Evolutionary conservation across 139 green algal species (phyloP).

Genomic region (Gonium pectorale): DNA sequence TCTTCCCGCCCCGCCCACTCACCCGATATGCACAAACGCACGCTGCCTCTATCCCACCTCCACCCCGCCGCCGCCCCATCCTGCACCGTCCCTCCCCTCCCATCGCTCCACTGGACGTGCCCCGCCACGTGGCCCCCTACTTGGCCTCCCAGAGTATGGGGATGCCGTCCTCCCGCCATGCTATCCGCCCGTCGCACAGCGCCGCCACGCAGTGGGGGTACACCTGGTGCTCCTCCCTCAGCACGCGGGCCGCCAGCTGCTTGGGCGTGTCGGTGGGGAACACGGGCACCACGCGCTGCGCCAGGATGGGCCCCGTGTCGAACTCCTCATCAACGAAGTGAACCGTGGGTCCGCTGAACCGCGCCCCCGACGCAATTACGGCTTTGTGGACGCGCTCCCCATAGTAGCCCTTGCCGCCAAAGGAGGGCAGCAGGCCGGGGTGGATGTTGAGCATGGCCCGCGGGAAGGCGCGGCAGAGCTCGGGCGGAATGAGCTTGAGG

Average conservation of each 20-base stretch:
- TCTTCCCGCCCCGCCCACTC: not conserved
- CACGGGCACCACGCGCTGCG: constrained; percentile 91
- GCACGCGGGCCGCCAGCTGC: constrained; percentile 86
- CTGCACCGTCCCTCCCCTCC: constrained; percentile 57
- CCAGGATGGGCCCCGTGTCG: constrained; percentile 95
- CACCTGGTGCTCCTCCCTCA: constrained; percentile 84
- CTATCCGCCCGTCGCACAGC: constrained; percentile 89
- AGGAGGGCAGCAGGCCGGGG: constrained; percentile 95
- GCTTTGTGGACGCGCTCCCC: constrained; percentile 91
- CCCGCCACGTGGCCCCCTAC: too few relatives aligned
- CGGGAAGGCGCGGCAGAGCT: constrained; percentile 83
- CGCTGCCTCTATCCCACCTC: not conserved
- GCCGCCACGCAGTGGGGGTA: constrained; percentile 93
- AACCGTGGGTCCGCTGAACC: constrained; percentile 92
- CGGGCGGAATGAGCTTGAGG: constrained; percentile 91
- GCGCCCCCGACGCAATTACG: constrained; percentile 91
- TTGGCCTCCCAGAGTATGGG: constrained; percentile 79
- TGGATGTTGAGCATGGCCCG: constrained; percentile 98
- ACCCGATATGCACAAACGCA: not conserved
- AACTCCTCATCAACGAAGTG: constrained; percentile 99
- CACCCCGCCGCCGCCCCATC: constrained; percentile 59
- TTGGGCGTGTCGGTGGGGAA: constrained; percentile 83
- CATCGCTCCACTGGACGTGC: too few relatives aligned
- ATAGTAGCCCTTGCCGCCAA: constrained; percentile 97
- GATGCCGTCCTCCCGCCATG: constrained; percentile 90